phyloP scores from a whole-genome alignment of 2,329 filamentous ascomycete species.

The Fusarium pseudoanthophilum region DNA sequence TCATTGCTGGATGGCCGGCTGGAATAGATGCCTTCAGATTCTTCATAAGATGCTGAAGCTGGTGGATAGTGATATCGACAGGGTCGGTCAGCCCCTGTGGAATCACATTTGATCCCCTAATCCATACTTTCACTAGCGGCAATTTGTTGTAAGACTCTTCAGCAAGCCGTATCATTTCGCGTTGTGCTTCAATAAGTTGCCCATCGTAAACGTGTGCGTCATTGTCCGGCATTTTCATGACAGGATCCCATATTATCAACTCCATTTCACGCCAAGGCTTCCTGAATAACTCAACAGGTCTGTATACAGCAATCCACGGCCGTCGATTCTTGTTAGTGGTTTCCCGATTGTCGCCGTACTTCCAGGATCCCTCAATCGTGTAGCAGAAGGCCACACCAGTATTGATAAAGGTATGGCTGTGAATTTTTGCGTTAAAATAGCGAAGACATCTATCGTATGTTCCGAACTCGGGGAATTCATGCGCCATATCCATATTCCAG shows the following conservation, averaged over 20 bases:
- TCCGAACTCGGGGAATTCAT: conserved; percentile 39
- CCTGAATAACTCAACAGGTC: conserved; percentile 54
- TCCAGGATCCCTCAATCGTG: conserved; percentile 55
- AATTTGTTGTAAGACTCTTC: conserved; percentile 36
- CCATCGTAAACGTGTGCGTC: conserved; percentile 39
- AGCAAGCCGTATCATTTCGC: conserved; percentile 54
- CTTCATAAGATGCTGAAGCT: conserved; percentile 48
- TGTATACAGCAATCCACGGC: conserved; percentile 63
- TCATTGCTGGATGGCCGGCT: conserved; percentile 43
- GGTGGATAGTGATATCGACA: conserved; percentile 57
- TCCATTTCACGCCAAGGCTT: conserved; percentile 53
- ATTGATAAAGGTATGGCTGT: conserved; percentile 21
- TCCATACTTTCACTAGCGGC: conserved; percentile 57
- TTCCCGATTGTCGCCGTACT: conserved; percentile 35
- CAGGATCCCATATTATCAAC: conserved; percentile 65
- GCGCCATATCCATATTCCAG: conserved; percentile 42
- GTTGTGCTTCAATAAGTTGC: conserved; percentile 59
- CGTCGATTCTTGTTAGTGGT: conserved; percentile 47
- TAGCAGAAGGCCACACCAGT: conserved; percentile 60
- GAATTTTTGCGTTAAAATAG: conserved; percentile 17
- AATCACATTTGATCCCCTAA: conserved; percentile 51
- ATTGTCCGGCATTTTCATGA: conserved; percentile 42
- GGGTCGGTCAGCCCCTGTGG: conserved; percentile 43
- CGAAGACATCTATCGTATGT: conserved; percentile 42
- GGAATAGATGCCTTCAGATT: conserved; percentile 53